Conservation (phyloP, 176 grass and related monocot species). For the Hyparrhenia diplandra region DNA sequence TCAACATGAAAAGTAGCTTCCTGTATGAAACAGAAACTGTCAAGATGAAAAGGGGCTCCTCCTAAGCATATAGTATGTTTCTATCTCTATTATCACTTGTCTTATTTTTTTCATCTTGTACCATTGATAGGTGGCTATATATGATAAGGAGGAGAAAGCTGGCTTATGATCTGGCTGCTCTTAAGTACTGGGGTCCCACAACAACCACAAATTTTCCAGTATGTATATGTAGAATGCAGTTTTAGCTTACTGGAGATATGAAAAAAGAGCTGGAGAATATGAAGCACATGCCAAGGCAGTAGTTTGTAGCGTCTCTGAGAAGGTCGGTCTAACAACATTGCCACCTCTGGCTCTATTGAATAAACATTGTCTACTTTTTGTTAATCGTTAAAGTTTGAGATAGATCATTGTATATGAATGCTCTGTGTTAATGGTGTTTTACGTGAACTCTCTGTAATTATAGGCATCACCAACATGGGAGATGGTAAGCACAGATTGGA, state of each 20-base stretch:
- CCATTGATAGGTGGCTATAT: slow-evolving; percentile 70
- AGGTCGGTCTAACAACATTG: slow-evolving; percentile 31
- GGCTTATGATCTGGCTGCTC: slow-evolving; percentile 97
- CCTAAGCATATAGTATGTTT: no score
- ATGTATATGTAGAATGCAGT: background rate
- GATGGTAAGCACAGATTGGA: no score
- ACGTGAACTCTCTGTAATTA: no score
- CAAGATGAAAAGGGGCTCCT: no score
- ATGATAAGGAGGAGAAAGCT: slow-evolving; percentile 99
- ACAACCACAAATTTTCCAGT: slow-evolving; percentile 97
- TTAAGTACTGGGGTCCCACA: slow-evolving; percentile 91
- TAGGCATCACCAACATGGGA: no score
- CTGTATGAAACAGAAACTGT: no score
- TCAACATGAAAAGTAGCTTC: no score
- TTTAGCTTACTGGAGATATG: background rate
- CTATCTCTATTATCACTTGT: no score
- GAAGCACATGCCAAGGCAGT: slow-evolving; percentile 89
- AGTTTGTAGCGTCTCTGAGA: slow-evolving; percentile 69
- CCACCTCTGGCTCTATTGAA: background rate
- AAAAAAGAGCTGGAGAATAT: slow-evolving; percentile 77
- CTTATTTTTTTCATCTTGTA: background rate
- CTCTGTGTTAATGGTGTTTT: no score
- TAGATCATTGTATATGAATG: background rate
- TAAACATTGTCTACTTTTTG: background rate
- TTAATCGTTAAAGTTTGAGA: background rate